phyloP scores from a whole-genome alignment of 768 basidiomycete species.

The Hericium rajendrae region DNA sequence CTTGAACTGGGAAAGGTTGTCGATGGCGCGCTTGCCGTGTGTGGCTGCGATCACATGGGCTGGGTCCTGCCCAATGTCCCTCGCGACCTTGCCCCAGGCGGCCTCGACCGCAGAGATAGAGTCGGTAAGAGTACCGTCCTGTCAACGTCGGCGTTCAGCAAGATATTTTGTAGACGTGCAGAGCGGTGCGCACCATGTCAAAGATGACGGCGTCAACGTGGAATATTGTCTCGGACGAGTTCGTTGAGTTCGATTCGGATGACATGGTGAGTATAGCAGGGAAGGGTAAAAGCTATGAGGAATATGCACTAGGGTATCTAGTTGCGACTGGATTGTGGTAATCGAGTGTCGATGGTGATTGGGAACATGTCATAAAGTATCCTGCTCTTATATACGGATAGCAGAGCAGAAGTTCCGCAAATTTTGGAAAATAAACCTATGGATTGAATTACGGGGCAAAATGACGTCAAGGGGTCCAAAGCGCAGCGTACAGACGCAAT shows the following conservation, averaged over 20 bases:
- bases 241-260: neutral
- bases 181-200: slow-evolving; percentile 44
- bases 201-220: slow-evolving; percentile 51
- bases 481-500: neutral
- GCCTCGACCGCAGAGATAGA: slow-evolving; percentile 67
- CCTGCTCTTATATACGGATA: neutral
- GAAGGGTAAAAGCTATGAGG: no score
- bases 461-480: neutral
- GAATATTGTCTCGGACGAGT: slow-evolving; percentile 21
- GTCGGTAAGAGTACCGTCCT: slow-evolving; percentile 68
- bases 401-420: no score
- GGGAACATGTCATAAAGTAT: neutral
- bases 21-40: slow-evolving; percentile 71
- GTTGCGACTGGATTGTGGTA: no score
- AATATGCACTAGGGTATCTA: neutral
- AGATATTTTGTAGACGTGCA: slow-evolving; percentile 8
- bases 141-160: slow-evolving; percentile 10
- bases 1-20: slow-evolving; percentile 58
- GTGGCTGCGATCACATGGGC: slow-evolving; percentile 61
- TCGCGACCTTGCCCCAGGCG: slow-evolving; percentile 65
- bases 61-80: slow-evolving; percentile 59
- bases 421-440: no score
- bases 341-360: neutral
- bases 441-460: neutral
- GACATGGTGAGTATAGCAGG: neutral